Percentiles rank a stretch among this genome's conserved stretches.
Conservation (phyloP, 495 filamentous ascomycete species). For the Collariella sp. region DNA sequence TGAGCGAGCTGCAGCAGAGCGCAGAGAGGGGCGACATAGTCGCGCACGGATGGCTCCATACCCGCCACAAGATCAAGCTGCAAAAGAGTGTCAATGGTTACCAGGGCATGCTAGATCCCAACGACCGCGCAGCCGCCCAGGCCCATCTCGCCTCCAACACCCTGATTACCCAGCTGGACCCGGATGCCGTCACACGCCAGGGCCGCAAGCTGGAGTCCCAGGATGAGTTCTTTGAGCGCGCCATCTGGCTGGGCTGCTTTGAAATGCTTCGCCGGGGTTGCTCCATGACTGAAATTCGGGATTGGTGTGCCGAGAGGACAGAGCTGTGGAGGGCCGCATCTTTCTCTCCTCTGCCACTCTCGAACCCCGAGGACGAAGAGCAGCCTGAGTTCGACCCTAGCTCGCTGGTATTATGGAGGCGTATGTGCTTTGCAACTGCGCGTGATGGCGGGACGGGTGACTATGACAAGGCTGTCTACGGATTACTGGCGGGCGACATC, state of each 20-base stretch:
- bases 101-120: constrained; percentile 56
- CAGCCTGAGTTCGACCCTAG: constrained; percentile 34
- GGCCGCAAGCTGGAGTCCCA: constrained; percentile 60
- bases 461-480: constrained; percentile 85
- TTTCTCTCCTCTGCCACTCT: constrained; percentile 48
- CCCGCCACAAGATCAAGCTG: constrained; percentile 78
- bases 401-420: constrained; percentile 61
- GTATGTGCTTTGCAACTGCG: constrained; percentile 72
- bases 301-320: constrained; percentile 69
- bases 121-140: constrained; percentile 45
- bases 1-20: constrained; percentile 62
- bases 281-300: constrained; percentile 59
- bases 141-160: constrained; percentile 51
- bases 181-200: constrained; percentile 79
- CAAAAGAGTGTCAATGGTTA: constrained; percentile 67
- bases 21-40: constrained; percentile 57
- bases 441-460: constrained; percentile 56
- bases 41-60: constrained; percentile 84
- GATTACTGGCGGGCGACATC: constrained; percentile 74
- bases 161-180: constrained; percentile 85
- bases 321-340: constrained; percentile 79
- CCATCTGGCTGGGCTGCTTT: constrained; percentile 82
- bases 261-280: constrained; percentile 78
- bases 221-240: constrained; percentile 76
- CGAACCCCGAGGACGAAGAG: constrained; percentile 32